Base-by-base conservation (phyloP, 306 rosid species). In the Hippophae gyantsensis region DNA sequence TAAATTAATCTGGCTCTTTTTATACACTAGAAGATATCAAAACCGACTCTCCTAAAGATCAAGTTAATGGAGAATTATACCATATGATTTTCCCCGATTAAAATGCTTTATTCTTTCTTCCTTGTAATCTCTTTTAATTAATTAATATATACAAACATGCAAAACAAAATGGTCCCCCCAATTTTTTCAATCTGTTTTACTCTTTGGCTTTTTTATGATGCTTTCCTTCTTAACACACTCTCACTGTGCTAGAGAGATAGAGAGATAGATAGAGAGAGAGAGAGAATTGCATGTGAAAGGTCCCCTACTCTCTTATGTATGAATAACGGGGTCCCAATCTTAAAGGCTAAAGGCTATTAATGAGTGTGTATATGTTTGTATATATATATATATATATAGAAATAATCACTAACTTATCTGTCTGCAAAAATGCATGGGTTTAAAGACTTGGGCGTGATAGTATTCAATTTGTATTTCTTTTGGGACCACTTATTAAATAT, bases 151-250 rank as follows among this genome's bases (percentile, higher is more conserved):
- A 59, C 43, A 58, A 56, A 60, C 61, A 59, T 64, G 77, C 82
- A 80, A 76, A 81, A 85, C 85, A 82, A 79, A 73, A 75, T 81
- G 95, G 95, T 87, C 95, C 95, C 95, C 95, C 93, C 84, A 54
- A 41, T 66, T 42, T n/a, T 44, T 47, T 5, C 55, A 63, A 58
- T 66, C 58, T 63, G 14, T 62, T 65, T 56, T 64, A 69, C 68
- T 68, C 70, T 69, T 73, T 58, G 63, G 59, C 48, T 18, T 44
- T 60, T 60, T 32, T 10, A 45, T 41, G 48, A 63, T 57, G 44
- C 49, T 45, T 59, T 44, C 43, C 44, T 54, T 52, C 41, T 49
- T 25, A 61, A 8, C 38, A 32, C 38, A 32, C 38, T 32, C 38
- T 46, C 43, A 42, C 61, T 26, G 49, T 32, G 48, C 8, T 42